Conservation (phyloP, 805 yeast genomes). For the Priceomyces melissophilus region DNA sequence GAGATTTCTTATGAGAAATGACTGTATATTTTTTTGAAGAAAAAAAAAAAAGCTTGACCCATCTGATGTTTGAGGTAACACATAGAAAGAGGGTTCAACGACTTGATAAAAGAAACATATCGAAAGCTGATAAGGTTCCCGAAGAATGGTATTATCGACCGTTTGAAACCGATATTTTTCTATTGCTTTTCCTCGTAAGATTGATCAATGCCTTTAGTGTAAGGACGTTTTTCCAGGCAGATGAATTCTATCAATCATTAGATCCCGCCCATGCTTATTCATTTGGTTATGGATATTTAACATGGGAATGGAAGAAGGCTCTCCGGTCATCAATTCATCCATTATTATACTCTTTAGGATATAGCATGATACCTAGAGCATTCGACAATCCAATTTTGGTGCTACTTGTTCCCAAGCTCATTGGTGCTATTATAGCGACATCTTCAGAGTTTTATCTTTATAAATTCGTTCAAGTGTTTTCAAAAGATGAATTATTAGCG, state of each 20-base stretch:
- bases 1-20: no score
- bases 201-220: constrained; percentile 60
- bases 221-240: constrained; percentile 88
- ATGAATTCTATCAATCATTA: constrained; percentile 88
- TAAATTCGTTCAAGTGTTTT: constrained; percentile 39
- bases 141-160: constrained; percentile 1
- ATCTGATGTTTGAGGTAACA: neutral
- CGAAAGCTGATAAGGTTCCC: neutral
- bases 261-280: constrained; percentile 84
- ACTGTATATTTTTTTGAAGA: no score
- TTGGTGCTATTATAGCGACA: constrained; percentile 69
- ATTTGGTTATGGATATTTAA: constrained; percentile 75
- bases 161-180: constrained; percentile 5
- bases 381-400: constrained; percentile 33
- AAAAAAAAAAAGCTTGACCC: no score
- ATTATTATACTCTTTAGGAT: constrained; percentile 52
- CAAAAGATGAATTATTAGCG: constrained; percentile 34
- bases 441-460: constrained; percentile 64
- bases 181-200: constrained; percentile 37
- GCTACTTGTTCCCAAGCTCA: constrained; percentile 55
- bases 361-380: constrained; percentile 25
- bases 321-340: constrained; percentile 83
- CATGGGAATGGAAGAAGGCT: constrained; percentile 92
- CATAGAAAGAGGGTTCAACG: neutral
- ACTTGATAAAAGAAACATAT: neutral